Conservation (phyloP, 306 rosid species). For the Malus orientalis region DNA sequence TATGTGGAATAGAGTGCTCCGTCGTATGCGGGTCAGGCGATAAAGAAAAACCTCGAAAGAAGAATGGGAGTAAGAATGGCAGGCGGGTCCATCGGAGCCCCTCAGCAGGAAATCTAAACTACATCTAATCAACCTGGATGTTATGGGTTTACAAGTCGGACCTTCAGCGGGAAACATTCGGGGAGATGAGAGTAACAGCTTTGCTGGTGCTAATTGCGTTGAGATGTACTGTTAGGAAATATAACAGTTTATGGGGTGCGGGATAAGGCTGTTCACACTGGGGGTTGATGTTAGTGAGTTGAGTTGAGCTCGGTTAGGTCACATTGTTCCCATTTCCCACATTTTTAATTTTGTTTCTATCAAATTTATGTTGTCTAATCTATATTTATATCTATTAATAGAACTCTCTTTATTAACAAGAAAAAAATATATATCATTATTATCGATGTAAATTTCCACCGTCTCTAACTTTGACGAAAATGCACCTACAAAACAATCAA, state of each 20-base stretch:
- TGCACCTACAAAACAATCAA: no score
- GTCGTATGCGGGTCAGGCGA: slow-evolving; percentile 64
- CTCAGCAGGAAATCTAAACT: slow-evolving; percentile 30
- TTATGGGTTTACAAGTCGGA: neutral
- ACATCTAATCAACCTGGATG: slow-evolving; percentile 14
- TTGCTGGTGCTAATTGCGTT: neutral
- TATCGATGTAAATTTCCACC: no score
- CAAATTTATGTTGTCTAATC: neutral
- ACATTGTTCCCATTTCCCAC: neutral
- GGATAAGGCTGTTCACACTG: neutral
- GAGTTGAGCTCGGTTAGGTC: neutral
- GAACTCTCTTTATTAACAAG: no score
- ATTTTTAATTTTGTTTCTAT: neutral
- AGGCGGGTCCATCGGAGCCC: slow-evolving; percentile 27
- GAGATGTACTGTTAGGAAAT: neutral
- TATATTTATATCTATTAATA: no score
- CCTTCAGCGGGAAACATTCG: neutral
- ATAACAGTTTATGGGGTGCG: neutral
- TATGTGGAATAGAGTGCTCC: slow-evolving; percentile 78
- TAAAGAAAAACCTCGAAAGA: slow-evolving; percentile 4
- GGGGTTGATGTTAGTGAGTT: neutral
- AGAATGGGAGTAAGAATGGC: slow-evolving; percentile 5
- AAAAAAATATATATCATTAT: no score
- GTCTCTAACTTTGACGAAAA: no score
- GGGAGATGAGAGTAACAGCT: neutral